A percentile compares a stretch with the other conserved stretches of the same genome.
Conservation (phyloP, 495 filamentous ascomycete genomes). For the Mytilinidion resinicola region DNA sequence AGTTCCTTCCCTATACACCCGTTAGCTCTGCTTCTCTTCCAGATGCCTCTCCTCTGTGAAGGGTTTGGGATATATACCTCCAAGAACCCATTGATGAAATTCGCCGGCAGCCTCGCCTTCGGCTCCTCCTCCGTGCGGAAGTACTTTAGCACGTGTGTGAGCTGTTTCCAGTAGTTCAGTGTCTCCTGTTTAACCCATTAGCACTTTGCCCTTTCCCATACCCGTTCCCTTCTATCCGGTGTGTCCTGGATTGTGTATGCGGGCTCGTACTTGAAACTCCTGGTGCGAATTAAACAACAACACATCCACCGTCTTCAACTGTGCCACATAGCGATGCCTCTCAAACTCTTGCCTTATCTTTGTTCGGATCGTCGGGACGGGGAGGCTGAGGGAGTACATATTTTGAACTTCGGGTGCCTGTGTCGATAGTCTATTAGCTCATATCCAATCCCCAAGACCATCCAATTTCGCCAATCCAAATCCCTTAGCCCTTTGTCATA, state of each 20-base stretch:
- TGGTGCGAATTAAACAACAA: slow-evolving; percentile 78
- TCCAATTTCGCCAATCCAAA: neutral
- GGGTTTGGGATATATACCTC: slow-evolving; percentile 51
- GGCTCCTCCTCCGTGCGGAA: slow-evolving; percentile 87
- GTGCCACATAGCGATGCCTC: slow-evolving; percentile 85
- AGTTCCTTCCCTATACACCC: slow-evolving; percentile 23
- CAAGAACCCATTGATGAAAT: slow-evolving; percentile 89
- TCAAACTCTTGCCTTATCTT: slow-evolving; percentile 98
- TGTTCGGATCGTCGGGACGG: slow-evolving; percentile 80
- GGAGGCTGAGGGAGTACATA: slow-evolving; percentile 89
- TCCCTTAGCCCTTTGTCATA: neutral
- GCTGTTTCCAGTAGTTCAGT: slow-evolving; percentile 98
- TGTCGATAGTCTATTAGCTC: neutral
- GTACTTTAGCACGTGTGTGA: slow-evolving; percentile 93
- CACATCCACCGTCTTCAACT: slow-evolving; percentile 80
- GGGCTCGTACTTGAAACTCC: slow-evolving; percentile 68
- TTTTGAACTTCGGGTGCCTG: slow-evolving; percentile 93
- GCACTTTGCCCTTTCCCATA: neutral
- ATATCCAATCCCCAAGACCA: neutral
- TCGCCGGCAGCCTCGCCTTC: slow-evolving; percentile 67
- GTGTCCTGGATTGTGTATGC: neutral
- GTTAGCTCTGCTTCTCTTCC: neutral
- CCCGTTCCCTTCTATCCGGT: neutral
- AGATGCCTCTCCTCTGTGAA: neutral
- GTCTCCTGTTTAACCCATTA: slow-evolving; percentile 61